A percentile compares a stretch with the other conserved stretches of the same genome.
These are phyloP conservation scores for Aaosphaeria pasadenensis DNA, from an alignment of 2,329 filamentous ascomycete genomes.

Conservation along the genomic window DNA sequence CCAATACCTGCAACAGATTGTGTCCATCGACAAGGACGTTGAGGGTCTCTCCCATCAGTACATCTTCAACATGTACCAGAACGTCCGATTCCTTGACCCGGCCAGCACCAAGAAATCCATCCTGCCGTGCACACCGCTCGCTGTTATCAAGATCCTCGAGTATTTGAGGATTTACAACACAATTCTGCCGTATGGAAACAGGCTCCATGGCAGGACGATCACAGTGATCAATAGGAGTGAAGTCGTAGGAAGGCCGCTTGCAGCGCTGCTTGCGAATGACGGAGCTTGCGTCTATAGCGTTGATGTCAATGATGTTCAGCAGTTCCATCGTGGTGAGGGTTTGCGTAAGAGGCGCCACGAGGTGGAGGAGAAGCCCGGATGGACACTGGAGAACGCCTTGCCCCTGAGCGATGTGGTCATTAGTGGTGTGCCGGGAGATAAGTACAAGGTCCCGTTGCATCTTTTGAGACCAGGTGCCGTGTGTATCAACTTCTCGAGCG, in stretches of 20 bases:
- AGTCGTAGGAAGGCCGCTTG: conserved; percentile 89
- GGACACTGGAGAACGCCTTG: conserved; percentile 75
- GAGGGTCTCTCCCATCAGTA: conserved; percentile 92
- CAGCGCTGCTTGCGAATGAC: conserved; percentile 91
- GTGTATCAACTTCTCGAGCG: conserved; percentile 98
- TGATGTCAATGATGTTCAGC: conserved; percentile 85
- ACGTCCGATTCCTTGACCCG: conserved; percentile 89
- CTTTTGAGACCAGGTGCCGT: conserved; percentile 85
- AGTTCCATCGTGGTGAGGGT: conserved; percentile 87
- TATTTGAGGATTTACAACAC: conserved; percentile 95
- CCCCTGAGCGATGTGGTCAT: conserved; percentile 93
- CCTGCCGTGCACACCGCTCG: conserved; percentile 90
- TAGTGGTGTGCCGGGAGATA: conserved; percentile 82
- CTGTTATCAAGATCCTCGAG: conserved; percentile 95
- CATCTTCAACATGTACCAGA: conserved; percentile 99
- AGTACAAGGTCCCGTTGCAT: conserved; percentile 84
- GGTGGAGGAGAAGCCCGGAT: conserved; percentile 77
- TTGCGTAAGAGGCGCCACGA: conserved; percentile 84
- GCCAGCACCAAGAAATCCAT: conserved; percentile 81
- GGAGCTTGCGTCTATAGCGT: conserved; percentile 94
- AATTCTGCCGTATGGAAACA: conserved; percentile 87
- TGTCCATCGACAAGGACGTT: conserved; percentile 87
- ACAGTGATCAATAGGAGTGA: conserved; percentile 96
- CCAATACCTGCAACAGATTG: conserved; percentile 92
- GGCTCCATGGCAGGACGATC: conserved; percentile 88